These are phyloP conservation scores for Hemisphaericaspora lyxosophila DNA, from an alignment of 1,139 yeast genomes.

Conservation along the genomic window DNA sequence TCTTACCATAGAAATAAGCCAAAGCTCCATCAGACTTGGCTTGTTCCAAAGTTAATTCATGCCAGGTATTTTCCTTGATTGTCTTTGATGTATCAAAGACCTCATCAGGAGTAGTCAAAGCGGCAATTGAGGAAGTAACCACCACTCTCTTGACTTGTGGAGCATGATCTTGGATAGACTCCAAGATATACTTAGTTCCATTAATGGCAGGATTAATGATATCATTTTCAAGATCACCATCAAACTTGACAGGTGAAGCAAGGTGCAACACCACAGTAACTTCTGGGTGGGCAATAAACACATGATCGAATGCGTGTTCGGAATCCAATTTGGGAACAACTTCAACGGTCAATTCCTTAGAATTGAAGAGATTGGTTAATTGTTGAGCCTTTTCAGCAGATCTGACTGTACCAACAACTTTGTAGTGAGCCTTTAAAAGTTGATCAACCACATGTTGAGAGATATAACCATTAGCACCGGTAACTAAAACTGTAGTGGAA, in stretches of 20 bases:
- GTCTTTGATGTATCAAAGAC: slow-evolving; percentile 12
- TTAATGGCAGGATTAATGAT: slow-evolving; percentile 32
- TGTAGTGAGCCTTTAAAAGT: slow-evolving; percentile 38
- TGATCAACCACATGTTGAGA: slow-evolving; percentile 35
- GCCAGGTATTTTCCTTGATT: slow-evolving; percentile 38
- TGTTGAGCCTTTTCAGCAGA: slow-evolving; percentile 48
- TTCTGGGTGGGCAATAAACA: slow-evolving; percentile 44
- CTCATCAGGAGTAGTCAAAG: slow-evolving; percentile 15
- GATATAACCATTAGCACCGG: slow-evolving; percentile 42
- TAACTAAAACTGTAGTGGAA: slow-evolving; percentile 23
- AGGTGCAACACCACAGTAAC: background rate
- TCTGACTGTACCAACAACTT: slow-evolving; percentile 62
- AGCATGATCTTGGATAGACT: slow-evolving; percentile 23
- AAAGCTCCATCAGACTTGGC: slow-evolving; percentile 23
- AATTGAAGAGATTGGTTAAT: slow-evolving; percentile 32
- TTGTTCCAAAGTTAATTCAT: slow-evolving; percentile 34
- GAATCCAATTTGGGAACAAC: slow-evolving; percentile 52
- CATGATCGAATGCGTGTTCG: slow-evolving; percentile 52
- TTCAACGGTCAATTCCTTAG: slow-evolving; percentile 39
- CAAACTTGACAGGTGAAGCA: background rate
- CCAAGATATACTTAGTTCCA: slow-evolving; percentile 30
- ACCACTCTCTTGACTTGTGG: slow-evolving; percentile 27
- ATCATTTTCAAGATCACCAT: slow-evolving; percentile 25
- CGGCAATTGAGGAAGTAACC: slow-evolving; percentile 30
- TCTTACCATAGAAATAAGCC: slow-evolving; percentile 54